phyloP scores from a whole-genome alignment of 2,329 filamentous ascomycete species.

The Sarocladium oryzae region DNA sequence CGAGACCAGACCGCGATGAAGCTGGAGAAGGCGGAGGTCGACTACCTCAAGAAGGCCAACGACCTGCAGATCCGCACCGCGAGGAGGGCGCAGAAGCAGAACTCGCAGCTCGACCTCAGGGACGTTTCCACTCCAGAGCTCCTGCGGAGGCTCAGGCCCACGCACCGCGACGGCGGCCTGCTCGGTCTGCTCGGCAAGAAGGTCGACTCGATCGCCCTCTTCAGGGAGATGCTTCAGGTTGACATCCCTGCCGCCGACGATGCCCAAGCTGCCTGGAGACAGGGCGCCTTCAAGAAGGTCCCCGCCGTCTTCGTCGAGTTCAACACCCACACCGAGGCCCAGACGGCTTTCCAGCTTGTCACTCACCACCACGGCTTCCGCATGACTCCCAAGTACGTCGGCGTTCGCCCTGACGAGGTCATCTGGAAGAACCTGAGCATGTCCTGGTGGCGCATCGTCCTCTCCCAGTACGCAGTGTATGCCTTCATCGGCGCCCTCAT shows the following conservation, averaged over 20 bases:
- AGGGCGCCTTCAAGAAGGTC: constrained; percentile 56
- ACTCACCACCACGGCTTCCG: constrained; percentile 75
- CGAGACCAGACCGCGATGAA: constrained; percentile 69
- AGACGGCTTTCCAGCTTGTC: constrained; percentile 75
- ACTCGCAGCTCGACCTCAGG: constrained; percentile 50
- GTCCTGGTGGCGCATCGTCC: constrained; percentile 66
- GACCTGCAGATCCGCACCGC: constrained; percentile 27
- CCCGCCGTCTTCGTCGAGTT: constrained; percentile 89
- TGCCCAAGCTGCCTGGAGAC: constrained; percentile 55
- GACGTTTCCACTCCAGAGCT: constrained; percentile 59
- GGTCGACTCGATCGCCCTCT: constrained; percentile 85
- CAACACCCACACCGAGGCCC: constrained; percentile 73
- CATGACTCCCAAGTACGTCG: constrained; percentile 80
- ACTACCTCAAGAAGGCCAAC: constrained; percentile 60
- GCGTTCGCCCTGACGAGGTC: constrained; percentile 71
- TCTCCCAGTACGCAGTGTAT: constrained; percentile 58
- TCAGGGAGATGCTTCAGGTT: constrained; percentile 48
- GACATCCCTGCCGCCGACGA: constrained; percentile 60
- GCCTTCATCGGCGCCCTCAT: constrained; percentile 65
- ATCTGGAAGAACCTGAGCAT: constrained; percentile 74
- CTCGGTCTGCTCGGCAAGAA: constrained; percentile 56
- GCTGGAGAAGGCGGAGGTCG: constrained; percentile 76
- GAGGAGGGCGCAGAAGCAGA: constrained; percentile 22
- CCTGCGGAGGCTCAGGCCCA: constrained; percentile 59
- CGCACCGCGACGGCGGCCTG: constrained; percentile 57